Evolutionary conservation across 495 filamentous ascomycete species (phyloP).

Genomic region (Chaetomium tenue): DNA sequence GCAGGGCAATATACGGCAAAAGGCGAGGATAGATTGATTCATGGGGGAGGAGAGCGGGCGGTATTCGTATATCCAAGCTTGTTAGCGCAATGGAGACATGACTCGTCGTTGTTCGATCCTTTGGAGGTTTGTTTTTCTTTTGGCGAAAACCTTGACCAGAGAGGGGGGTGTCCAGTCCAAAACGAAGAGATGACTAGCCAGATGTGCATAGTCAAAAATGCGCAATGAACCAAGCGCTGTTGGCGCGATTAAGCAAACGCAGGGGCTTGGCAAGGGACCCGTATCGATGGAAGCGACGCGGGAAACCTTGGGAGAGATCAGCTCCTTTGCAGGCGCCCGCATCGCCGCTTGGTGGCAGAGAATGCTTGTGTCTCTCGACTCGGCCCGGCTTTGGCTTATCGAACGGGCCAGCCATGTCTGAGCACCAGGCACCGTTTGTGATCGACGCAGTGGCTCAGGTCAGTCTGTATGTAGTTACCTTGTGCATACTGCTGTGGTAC

Average conservation of each 20-base stretch:
- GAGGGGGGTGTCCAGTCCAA: background rate
- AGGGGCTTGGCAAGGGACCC: background rate
- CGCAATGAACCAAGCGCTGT: background rate
- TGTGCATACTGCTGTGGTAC: too few species aligned
- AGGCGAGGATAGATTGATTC: background rate
- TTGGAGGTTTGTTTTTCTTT: too few species aligned
- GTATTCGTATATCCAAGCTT: background rate
- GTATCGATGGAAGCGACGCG: background rate
- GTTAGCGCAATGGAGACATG: background rate
- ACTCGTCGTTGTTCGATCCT: too few species aligned
- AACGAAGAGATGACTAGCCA: background rate
- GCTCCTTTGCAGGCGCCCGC: background rate
- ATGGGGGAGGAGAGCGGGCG: background rate
- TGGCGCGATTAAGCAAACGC: background rate
- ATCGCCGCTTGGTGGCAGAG: background rate
- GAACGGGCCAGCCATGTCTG: conserved; percentile 12
- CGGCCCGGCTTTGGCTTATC: conserved; percentile 25
- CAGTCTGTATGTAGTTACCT: background rate
- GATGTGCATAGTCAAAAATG: background rate
- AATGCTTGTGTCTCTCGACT: conserved; percentile 24
- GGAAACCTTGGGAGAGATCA: conserved; percentile 1
- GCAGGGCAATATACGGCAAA: background rate
- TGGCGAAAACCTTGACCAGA: too few species aligned
- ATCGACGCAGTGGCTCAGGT: background rate
- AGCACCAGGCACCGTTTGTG: conserved; percentile 14